Evolutionary conservation across 345 rosid genomes (phyloP), one percentile per base, ranked within the genome.

Genomic region (Viola odorata): DNA sequence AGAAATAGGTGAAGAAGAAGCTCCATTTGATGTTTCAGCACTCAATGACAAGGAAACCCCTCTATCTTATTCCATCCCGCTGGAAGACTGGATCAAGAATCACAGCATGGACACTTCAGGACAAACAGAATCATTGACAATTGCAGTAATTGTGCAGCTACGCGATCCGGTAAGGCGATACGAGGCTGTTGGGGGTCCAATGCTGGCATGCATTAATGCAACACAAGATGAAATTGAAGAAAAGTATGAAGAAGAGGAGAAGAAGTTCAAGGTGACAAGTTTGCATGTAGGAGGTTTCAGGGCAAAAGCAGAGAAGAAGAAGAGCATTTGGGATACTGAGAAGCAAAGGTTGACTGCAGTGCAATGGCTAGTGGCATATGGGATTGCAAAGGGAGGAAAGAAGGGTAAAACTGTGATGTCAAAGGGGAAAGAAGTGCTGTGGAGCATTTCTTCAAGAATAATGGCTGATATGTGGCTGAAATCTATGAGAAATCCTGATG

Each of bases 381-480:
- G 94, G 48, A 70, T 84, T 39, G 86, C 84, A 45, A 91, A 87
- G 75, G 74, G 80, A 14, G 78, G 84, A 54, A 85, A 73, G 64
- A 87, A 66, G 55, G 80, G 76, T 51, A 89, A 84, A 71, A 67
- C 62, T 5, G 79, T 58, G n/a, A 42, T 42, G 12, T 41, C 63
- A 51, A 83, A 79, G 49, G 80, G 82, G 12, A 81, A 64, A 39
- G 89, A 82, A 10, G 11, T 78, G 36, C 61, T 92, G 55, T 89
- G 98, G 98, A 89, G 98, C 86, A 73, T 86, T 61, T 89, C 98
- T 16, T 83, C 97, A 6, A 76, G 97, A 60, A 84, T 87, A 60
- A 83, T 87, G 96, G 97, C 98, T 5, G 96, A 84, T 53, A 92
- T 85, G 98, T 89, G 96, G 98, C 91, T 92, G 51, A 89, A 79